Percentiles rank a stretch among this genome's conserved stretches.
Evolutionary conservation across 1,284 basidiomycete genomes (phyloP).

Genomic region (Leccinum pachyderme): DNA sequence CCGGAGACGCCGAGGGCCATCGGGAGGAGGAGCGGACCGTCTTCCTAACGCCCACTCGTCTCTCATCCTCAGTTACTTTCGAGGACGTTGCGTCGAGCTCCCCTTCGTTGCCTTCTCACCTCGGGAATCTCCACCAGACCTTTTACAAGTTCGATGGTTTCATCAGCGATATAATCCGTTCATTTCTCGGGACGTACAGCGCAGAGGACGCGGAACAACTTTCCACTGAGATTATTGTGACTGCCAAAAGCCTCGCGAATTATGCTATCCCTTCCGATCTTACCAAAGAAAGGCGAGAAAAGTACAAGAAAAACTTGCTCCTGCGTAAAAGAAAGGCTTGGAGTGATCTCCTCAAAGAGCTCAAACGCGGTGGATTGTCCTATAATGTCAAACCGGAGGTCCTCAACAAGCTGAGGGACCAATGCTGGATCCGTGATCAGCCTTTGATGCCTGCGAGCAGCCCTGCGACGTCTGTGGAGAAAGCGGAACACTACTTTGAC

Average conservation of each 20-base stretch:
- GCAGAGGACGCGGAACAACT: constrained; percentile 56
- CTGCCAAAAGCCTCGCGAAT: constrained; percentile 61
- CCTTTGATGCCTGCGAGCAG: constrained; percentile 37
- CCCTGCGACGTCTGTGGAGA: constrained; percentile 30
- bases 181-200: constrained; percentile 41
- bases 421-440: constrained; percentile 69
- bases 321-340: constrained; percentile 90
- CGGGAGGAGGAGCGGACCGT: constrained; percentile 13
- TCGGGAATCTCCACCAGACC: constrained; percentile 40
- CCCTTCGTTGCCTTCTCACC: constrained; percentile 18
- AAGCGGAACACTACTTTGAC: constrained; percentile 70
- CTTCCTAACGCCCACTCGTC: constrained; percentile 9
- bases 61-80: not conserved
- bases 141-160: constrained; percentile 48
- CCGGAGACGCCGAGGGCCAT: constrained; percentile 37
- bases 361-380: constrained; percentile 81
- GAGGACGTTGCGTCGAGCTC: constrained; percentile 9
- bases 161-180: constrained; percentile 41
- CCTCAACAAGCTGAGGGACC: constrained; percentile 60
- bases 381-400: constrained; percentile 72
- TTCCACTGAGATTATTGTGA: constrained; percentile 74
- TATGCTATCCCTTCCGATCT: constrained; percentile 46
- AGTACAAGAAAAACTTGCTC: constrained; percentile 74
- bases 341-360: constrained; percentile 87
- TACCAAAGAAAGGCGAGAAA: constrained; percentile 63